These are phyloP conservation scores for Irpex lacteus DNA, from an alignment of 1,284 basidiomycete genomes.

Conservation along the genomic window DNA sequence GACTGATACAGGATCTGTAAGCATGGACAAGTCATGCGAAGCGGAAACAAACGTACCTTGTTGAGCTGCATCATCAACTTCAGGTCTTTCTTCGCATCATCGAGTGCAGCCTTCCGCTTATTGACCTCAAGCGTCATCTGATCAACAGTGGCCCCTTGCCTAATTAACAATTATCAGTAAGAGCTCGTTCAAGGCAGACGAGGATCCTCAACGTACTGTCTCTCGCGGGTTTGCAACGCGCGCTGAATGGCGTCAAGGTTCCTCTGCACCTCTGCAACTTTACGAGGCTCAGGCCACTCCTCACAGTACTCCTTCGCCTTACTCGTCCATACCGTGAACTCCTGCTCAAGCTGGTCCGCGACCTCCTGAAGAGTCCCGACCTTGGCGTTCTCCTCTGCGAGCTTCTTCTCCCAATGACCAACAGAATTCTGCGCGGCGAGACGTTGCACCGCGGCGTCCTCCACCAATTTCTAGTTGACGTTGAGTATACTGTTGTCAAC, in stretches of 20 bases:
- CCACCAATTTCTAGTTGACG: conserved; percentile 34
- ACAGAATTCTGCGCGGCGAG: conserved; percentile 44
- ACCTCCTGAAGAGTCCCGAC: conserved; percentile 41
- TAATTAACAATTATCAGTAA: conserved; percentile 24
- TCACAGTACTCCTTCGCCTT: conserved; percentile 65
- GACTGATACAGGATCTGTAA: conserved; percentile 6
- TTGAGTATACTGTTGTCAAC: not conserved
- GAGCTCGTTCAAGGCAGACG: conserved; percentile 6
- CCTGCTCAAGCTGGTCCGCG: conserved; percentile 50
- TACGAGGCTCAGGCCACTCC: conserved; percentile 56
- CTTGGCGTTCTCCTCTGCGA: conserved; percentile 38
- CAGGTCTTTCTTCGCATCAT: conserved; percentile 60
- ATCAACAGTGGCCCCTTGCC: conserved; percentile 76
- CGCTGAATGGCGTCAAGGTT: conserved; percentile 61
- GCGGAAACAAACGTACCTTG: conserved; percentile 39
- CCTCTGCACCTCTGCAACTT: conserved; percentile 52
- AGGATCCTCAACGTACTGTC: conserved; percentile 40
- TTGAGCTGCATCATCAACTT: conserved; percentile 61
- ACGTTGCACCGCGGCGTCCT: conserved; percentile 43
- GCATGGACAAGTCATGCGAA: conserved; percentile 1
- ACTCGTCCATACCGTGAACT: conserved; percentile 66
- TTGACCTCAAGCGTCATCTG: conserved; percentile 72
- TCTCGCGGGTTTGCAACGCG: conserved; percentile 71
- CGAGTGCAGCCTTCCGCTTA: conserved; percentile 52
- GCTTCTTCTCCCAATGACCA: conserved; percentile 47